Evolutionary conservation across 140 eudicot genomes (phyloP), one percentile per base, ranked within the genome.

Genomic region (Erigeron philadelphicus): DNA sequence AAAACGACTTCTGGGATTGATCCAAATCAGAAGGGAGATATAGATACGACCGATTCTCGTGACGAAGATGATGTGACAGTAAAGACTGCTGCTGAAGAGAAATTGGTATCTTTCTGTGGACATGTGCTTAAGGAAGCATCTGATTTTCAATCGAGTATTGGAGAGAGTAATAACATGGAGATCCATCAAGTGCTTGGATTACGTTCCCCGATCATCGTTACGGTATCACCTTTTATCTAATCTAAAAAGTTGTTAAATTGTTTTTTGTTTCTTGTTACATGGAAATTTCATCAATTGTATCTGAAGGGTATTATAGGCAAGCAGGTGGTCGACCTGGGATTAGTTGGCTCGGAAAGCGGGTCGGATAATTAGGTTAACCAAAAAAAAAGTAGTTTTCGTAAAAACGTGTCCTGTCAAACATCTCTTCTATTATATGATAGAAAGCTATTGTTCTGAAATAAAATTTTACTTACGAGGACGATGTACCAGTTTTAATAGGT

Each of bases 91-190:
- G 98, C 96, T 38, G 96, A 87, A 85, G 96, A 84, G 75, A 93
- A 89, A 74, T 79, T 93, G 2, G 96, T 87, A 21, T 83, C 98
- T 8, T 93, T 89, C 56, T 93, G 98, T 76, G 90, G 84, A 60
- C 95, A 93, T 67, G 95, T 89, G 42, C 90, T 89, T 52, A 84
- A 83, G 64, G 98, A 93, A 80, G 94, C 98, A 50, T 93, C 98
- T 74, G 96, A 93, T 9, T 93, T 93, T 75, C 98, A 89, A 52
- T 78, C 96, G 31, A 80, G 86, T 80, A 70, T 83, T 42, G 95
- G 88, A 57, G 96, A 89, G 76, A 72, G 86, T 7, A 75, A 84
- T 56, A 83, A 84, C 72, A 89, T 93, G 98, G 98, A 93, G 68
- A 78, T 87, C 70, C 98, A 93, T 80, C 88, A 81, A 82, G 95